Conservation (phyloP, 352 stramenopile genomes). For the Pythium phragmiticola region DNA sequence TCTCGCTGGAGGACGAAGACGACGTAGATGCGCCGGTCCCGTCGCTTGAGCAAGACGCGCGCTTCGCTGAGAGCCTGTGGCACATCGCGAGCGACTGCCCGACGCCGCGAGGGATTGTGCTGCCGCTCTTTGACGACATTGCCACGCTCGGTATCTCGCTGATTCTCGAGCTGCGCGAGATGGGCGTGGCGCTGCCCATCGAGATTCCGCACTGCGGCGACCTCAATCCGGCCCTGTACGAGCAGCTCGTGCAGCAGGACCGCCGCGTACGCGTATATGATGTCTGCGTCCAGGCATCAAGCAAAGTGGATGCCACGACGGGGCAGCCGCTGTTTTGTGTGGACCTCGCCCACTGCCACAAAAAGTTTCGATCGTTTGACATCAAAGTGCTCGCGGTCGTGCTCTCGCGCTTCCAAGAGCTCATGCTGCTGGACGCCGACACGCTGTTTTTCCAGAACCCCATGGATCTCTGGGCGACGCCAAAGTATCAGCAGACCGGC, state of each 20-base stretch:
- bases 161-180: constrained; percentile 54
- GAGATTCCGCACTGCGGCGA: constrained; percentile 72
- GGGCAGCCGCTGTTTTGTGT: constrained; percentile 48
- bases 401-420: constrained; percentile 63
- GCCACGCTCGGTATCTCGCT: constrained; percentile 57
- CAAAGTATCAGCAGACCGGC: constrained; percentile 50
- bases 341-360: constrained; percentile 39
- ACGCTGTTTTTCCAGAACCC: constrained; percentile 64
- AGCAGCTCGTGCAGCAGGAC: constrained; percentile 27
- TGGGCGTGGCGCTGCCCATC: constrained; percentile 57
- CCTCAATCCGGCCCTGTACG: constrained; percentile 39
- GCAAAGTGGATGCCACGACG: constrained; percentile 14
- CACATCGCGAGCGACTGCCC: not conserved
- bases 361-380: constrained; percentile 51
- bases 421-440: constrained; percentile 82
- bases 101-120: constrained; percentile 43
- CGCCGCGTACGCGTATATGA: constrained; percentile 1
- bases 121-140: constrained; percentile 68
- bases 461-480: constrained; percentile 46
- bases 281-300: constrained; percentile 1
- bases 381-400: constrained; percentile 68
- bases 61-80: constrained; percentile 14
- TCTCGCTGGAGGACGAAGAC: constrained; percentile 14
- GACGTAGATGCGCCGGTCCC: not conserved
- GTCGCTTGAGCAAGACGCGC: constrained; percentile 20